Conservation (phyloP, 2,329 filamentous ascomycete species). For the Clonostachys byssicola region DNA sequence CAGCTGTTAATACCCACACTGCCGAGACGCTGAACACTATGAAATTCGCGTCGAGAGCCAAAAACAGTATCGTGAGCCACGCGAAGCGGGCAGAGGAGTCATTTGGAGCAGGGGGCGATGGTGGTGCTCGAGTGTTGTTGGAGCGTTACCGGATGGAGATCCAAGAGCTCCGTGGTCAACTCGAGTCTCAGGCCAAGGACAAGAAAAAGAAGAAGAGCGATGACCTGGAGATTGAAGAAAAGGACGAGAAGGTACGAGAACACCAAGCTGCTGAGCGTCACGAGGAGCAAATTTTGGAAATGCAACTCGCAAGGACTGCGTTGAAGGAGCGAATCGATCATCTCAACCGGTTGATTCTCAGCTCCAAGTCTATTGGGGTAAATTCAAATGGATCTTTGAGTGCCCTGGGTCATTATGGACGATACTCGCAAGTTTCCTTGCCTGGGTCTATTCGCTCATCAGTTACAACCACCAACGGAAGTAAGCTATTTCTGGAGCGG, state of each 20-base stretch:
- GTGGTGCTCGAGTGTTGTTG: constrained; percentile 78
- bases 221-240: constrained; percentile 47
- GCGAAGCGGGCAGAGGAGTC: constrained; percentile 94
- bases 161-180: constrained; percentile 70
- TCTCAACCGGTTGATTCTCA: constrained; percentile 89
- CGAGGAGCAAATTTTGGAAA: constrained; percentile 96
- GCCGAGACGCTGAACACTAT: constrained; percentile 91
- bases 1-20: constrained; percentile 69
- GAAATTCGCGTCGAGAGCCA: constrained; percentile 93
- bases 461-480: constrained; percentile 56
- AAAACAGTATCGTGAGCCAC: constrained; percentile 97
- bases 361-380: constrained; percentile 92
- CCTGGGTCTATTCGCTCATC: constrained; percentile 64
- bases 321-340: constrained; percentile 97
- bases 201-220: constrained; percentile 54
- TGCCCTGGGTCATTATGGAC: constrained; percentile 57
- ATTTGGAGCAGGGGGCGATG: constrained; percentile 73
- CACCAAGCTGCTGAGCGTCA: constrained; percentile 82
- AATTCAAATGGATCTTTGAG: constrained; percentile 74
- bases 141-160: constrained; percentile 96
- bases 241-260: constrained; percentile 67
- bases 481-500: constrained; percentile 51
- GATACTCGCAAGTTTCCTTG: constrained; percentile 55
- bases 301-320: constrained; percentile 93
- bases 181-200: constrained; percentile 76